Conservation (phyloP, 176 grass and related monocot genomes). For the Chloris gayana region DNA sequence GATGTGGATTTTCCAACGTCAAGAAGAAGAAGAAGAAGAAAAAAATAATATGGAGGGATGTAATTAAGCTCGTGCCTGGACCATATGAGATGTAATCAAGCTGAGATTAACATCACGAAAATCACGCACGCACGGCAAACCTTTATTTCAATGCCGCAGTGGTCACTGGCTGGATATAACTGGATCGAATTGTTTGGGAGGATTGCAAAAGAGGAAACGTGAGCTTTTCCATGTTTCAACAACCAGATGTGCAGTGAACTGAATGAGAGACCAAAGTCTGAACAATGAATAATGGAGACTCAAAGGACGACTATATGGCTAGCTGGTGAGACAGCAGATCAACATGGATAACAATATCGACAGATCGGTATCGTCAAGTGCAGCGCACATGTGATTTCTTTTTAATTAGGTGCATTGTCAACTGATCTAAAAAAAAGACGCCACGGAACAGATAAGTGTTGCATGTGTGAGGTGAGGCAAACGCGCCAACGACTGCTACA, state of each 20-base stretch:
- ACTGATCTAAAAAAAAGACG: not conserved
- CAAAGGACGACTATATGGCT: not conserved
- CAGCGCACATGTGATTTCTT: not conserved
- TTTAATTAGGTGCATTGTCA: constrained; percentile 41
- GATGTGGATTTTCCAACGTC: too few relatives aligned
- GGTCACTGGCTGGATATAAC: not conserved
- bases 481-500: constrained; percentile 31
- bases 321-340: not conserved
- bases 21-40: too few relatives aligned
- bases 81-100: not conserved
- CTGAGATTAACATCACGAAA: not conserved
- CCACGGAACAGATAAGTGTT: not conserved
- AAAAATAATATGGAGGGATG: too few relatives aligned
- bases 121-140: not conserved
- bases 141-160: not conserved
- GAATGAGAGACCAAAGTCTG: constrained; percentile 7
- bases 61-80: not conserved
- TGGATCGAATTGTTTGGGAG: not conserved
- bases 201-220: constrained; percentile 18
- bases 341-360: not conserved
- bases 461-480: constrained; percentile 32
- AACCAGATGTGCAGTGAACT: constrained; percentile 36
- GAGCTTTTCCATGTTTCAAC: constrained; percentile 32
- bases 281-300: constrained; percentile 9
- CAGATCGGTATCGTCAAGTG: not conserved